Evolutionary conservation across 257 asterid species (phyloP).

Genomic region (Capsicum chinense): DNA sequence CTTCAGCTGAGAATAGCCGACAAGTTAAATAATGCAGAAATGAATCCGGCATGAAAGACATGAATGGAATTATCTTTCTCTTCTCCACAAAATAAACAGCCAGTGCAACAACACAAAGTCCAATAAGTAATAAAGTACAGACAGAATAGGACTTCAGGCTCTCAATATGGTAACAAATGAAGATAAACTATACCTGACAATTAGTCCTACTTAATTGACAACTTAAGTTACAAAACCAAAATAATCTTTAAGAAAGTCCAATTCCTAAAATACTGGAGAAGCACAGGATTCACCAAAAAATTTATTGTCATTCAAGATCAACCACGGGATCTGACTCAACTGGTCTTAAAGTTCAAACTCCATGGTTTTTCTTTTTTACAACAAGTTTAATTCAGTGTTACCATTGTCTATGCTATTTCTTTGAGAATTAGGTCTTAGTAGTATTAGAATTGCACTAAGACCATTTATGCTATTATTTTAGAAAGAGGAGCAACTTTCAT

Average conservation of each 20-base stretch:
- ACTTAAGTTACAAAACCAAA: conserved; percentile 2
- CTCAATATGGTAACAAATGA: neutral
- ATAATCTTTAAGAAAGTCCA: conserved; percentile 1
- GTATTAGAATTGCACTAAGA: conserved; percentile 15
- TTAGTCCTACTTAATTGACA: conserved; percentile 3
- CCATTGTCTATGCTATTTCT: neutral
- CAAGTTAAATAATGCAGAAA: neutral
- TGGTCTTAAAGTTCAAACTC: conserved; percentile 16
- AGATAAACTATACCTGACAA: neutral
- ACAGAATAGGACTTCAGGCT: neutral
- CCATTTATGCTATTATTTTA: neutral
- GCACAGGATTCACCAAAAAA: neutral
- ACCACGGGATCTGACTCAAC: neutral
- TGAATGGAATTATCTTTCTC: neutral
- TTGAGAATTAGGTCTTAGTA: neutral
- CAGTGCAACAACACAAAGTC: neutral
- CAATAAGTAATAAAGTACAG: neutral
- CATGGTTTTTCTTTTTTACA: neutral
- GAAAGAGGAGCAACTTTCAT: neutral
- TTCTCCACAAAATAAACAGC: conserved; percentile 14
- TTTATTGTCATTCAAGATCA: neutral
- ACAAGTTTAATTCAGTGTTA: neutral
- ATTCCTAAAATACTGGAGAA: conserved; percentile 7
- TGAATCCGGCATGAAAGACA: conserved; percentile 9
- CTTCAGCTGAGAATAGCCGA: neutral